Conservation (phyloP, 306 rosid species). For the Prunus campanulata region DNA sequence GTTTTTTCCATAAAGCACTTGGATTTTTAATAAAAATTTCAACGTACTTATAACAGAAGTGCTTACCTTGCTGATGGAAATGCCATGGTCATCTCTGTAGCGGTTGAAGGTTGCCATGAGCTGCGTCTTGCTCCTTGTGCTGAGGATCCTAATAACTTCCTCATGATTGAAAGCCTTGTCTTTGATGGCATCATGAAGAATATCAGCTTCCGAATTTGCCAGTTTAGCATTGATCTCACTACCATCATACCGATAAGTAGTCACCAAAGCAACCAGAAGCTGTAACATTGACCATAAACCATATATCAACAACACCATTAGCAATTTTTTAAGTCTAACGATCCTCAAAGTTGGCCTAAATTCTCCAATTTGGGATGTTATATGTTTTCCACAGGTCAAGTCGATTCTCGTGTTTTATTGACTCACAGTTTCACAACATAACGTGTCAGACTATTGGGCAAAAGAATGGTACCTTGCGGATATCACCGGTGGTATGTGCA, state of each 20-base stretch:
- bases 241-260: conserved; percentile 36
- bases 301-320: neutral
- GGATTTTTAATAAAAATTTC: neutral
- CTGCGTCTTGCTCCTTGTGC: conserved; percentile 72
- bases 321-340: neutral
- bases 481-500: conserved; percentile 56
- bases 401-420: neutral
- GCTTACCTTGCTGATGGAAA: conserved; percentile 64
- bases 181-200: conserved; percentile 69
- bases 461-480: conserved; percentile 54
- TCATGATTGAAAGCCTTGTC: conserved; percentile 51
- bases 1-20: too few relatives aligned
- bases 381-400: neutral
- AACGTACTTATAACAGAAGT: neutral
- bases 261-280: conserved; percentile 49
- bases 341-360: neutral
- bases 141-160: conserved; percentile 64
- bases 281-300: conserved; percentile 27
- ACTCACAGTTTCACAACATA: neutral
- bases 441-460: neutral
- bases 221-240: conserved; percentile 26
- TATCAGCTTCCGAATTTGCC: conserved; percentile 53
- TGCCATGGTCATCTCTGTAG: conserved; percentile 60
- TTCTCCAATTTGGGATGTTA: neutral
- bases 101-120: conserved; percentile 70